phyloP scores from a whole-genome alignment of 2,329 filamentous ascomycete genomes.

The Neocatenulostroma microsporum region DNA sequence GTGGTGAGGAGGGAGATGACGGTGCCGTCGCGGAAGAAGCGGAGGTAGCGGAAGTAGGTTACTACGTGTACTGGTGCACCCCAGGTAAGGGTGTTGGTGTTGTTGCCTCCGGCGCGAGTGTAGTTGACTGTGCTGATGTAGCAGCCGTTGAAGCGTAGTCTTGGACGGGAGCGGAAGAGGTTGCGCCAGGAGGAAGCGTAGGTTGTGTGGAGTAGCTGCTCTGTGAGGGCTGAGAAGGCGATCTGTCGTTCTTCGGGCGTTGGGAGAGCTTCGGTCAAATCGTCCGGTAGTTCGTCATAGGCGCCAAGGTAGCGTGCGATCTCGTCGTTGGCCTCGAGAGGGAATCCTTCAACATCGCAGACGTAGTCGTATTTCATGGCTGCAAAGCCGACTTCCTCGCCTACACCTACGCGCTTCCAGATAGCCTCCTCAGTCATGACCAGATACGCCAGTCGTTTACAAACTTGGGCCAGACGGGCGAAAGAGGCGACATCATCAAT shows the following conservation, averaged over 20 bases:
- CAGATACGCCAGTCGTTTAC: conserved; percentile 78
- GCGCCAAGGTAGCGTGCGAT: conserved; percentile 18
- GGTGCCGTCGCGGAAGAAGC: conserved; percentile 86
- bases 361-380: conserved; percentile 77
- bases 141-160: conserved; percentile 87
- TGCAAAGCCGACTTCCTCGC: conserved; percentile 65
- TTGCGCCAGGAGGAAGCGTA: conserved; percentile 40
- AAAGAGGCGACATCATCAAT: conserved; percentile 69
- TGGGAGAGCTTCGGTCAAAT: conserved; percentile 3
- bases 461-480: conserved; percentile 67
- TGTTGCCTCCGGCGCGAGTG: conserved; percentile 68
- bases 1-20: conserved; percentile 74
- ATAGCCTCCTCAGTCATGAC: conserved; percentile 75
- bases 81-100: conserved; percentile 66
- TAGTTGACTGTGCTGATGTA: conserved; percentile 98
- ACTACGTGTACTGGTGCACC: conserved; percentile 82
- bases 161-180: conserved; percentile 75
- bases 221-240: conserved; percentile 20
- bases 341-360: conserved; percentile 49
- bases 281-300: conserved; percentile 13
- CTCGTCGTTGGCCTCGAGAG: conserved; percentile 21
- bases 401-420: conserved; percentile 71
- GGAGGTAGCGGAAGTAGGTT: conserved; percentile 94
- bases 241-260: conserved; percentile 16
- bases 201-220: conserved; percentile 21